Percentiles rank a stretch among this genome's conserved stretches.
These are phyloP conservation scores for Canavalia ensiformis DNA, from an alignment of 306 rosid species.

Conservation along the genomic window DNA sequence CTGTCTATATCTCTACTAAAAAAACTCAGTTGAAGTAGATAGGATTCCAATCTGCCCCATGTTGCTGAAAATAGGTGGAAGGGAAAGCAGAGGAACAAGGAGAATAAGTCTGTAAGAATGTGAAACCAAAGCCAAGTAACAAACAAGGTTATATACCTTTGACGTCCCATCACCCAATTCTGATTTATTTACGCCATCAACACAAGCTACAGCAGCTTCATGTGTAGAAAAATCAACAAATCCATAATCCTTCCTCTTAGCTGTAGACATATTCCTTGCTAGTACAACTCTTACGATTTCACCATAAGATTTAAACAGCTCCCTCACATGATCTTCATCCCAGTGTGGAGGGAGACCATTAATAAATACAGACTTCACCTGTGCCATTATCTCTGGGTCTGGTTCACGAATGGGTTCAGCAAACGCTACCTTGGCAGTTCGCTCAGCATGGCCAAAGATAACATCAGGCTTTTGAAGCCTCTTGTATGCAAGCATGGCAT, in stretches of 20 bases:
- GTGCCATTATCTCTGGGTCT: slow-evolving; percentile 79
- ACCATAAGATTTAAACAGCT: slow-evolving; percentile 66
- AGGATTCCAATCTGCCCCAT: slow-evolving; percentile 33
- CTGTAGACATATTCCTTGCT: slow-evolving; percentile 74
- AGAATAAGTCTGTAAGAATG: slow-evolving; percentile 13
- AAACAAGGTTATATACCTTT: slow-evolving; percentile 62
- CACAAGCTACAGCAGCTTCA: slow-evolving; percentile 79
- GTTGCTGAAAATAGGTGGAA: background rate
- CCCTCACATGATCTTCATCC: slow-evolving; percentile 71
- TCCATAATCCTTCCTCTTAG: slow-evolving; percentile 88
- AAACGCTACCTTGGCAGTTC: slow-evolving; percentile 90
- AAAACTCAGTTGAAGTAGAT: background rate
- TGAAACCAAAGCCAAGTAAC: slow-evolving; percentile 20
- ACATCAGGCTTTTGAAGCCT: slow-evolving; percentile 89
- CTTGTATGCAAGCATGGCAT: slow-evolving; percentile 87
- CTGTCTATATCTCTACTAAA: slow-evolving; percentile 11
- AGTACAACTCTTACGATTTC: slow-evolving; percentile 70
- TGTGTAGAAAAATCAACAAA: slow-evolving; percentile 87
- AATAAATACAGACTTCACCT: slow-evolving; percentile 83
- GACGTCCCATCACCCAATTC: slow-evolving; percentile 65
- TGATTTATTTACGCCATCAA: slow-evolving; percentile 66
- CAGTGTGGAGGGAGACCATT: slow-evolving; percentile 81
- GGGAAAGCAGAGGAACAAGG: slow-evolving; percentile 7
- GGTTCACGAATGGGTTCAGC: slow-evolving; percentile 82
- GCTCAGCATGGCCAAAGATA: slow-evolving; percentile 84